These are phyloP conservation scores for Tetrapyrgos nigripes DNA, from an alignment of 1,284 basidiomycete species.

Conservation along the genomic window DNA sequence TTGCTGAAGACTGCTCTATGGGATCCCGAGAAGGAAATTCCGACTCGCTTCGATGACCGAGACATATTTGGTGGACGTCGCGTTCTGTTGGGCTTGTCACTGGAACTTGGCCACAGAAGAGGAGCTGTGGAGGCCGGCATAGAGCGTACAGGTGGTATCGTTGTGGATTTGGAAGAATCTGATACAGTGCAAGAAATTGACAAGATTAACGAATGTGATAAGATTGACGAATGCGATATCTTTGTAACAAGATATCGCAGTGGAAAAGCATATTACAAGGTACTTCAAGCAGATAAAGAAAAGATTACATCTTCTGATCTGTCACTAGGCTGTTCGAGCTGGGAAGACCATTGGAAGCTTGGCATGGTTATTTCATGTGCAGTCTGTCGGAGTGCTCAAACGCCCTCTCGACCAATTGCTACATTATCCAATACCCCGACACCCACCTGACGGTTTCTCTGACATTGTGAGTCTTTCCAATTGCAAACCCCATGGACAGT, in stretches of 20 bases:
- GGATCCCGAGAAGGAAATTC: constrained; percentile 29
- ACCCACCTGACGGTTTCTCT: constrained; percentile 48
- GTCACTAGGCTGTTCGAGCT: constrained; percentile 58
- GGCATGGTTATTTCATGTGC: constrained; percentile 82
- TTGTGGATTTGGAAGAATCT: constrained; percentile 46
- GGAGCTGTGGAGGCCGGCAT: constrained; percentile 65
- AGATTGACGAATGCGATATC: constrained; percentile 64
- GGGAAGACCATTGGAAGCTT: constrained; percentile 78
- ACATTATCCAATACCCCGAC: constrained; percentile 59
- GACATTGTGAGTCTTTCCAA: constrained; percentile 44
- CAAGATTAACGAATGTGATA: constrained; percentile 45
- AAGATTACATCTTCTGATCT: neutral
- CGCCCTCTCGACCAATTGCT: constrained; percentile 70
- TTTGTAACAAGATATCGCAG: constrained; percentile 72
- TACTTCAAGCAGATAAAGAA: constrained; percentile 29
- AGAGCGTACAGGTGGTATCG: constrained; percentile 58
- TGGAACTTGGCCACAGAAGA: constrained; percentile 59
- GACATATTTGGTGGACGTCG: constrained; percentile 55
- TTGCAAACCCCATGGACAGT: neutral
- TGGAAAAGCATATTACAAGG: constrained; percentile 73
- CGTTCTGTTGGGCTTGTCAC: constrained; percentile 63
- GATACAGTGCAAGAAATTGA: constrained; percentile 34
- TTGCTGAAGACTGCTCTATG: constrained; percentile 46
- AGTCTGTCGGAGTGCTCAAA: constrained; percentile 65
- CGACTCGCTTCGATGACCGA: constrained; percentile 35